Evolutionary conservation across 805 yeast species (phyloP).

Genomic region (Wickerhamomyces chambardii): DNA sequence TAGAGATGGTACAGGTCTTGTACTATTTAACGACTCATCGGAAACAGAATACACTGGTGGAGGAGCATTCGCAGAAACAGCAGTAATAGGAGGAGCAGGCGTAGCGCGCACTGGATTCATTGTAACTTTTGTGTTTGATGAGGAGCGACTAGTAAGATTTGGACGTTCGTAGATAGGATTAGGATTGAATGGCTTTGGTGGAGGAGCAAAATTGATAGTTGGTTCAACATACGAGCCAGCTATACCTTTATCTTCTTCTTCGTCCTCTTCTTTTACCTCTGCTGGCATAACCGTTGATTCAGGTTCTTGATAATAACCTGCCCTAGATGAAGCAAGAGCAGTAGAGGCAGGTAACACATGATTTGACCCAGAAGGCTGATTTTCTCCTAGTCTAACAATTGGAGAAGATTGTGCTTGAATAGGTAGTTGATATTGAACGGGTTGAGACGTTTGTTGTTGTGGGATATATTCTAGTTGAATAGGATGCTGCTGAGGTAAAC

Average conservation of each 20-base stretch:
- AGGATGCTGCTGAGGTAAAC: no score
- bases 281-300: background rate
- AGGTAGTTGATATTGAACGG: background rate
- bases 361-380: no score
- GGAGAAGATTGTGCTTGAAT: background rate
- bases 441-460: background rate
- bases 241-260: conserved; percentile 16
- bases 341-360: no score
- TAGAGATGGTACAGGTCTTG: conserved; percentile 4
- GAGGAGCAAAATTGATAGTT: conserved; percentile 30
- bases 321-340: no score
- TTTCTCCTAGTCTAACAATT: no score
- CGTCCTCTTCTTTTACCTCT: conserved; percentile 3
- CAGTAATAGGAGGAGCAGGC: conserved; percentile 19
- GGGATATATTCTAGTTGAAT: conserved; percentile 4
- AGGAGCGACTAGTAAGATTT: conserved; percentile 1
- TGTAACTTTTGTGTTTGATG: no score
- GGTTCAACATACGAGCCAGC: conserved; percentile 25
- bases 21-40: no score
- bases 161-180: conserved; percentile 14
- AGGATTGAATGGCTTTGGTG: conserved; percentile 19
- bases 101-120: conserved; percentile 11
- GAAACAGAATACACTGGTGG: no score
- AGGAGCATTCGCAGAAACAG: conserved; percentile 7
- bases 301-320: background rate